phyloP scores from a whole-genome alignment of 441 rosid species.

The Mallotus repandus region DNA sequence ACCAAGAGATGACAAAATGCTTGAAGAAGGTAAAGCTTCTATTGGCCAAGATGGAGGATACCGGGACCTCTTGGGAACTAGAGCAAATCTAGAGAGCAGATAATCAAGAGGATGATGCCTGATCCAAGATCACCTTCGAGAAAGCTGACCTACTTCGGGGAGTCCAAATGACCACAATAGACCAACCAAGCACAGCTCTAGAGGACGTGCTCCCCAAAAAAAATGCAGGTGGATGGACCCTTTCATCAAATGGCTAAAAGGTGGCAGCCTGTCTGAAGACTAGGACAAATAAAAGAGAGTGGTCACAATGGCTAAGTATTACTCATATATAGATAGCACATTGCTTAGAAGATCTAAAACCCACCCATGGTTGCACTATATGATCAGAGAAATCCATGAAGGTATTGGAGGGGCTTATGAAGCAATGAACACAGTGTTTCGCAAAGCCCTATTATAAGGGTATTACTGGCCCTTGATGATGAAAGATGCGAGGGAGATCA shows the following conservation, averaged over 20 bases:
- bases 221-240: not conserved
- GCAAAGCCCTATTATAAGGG: not conserved
- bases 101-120: too few relatives aligned
- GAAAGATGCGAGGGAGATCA: not conserved
- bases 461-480: not conserved
- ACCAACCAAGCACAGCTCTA: not conserved
- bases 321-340: not conserved
- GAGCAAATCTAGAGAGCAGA: too few relatives aligned
- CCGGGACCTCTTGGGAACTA: too few relatives aligned
- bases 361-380: not conserved
- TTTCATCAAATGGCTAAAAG: not conserved
- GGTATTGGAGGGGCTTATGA: not conserved
- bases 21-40: too few relatives aligned
- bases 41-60: too few relatives aligned
- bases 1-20: too few relatives aligned
- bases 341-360: too few relatives aligned
- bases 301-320: rapidly evolving
- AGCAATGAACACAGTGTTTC: rapidly evolving
- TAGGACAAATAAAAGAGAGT: not conserved
- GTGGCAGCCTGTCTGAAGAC: not conserved
- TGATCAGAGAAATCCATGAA: not conserved
- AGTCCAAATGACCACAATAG: too few relatives aligned
- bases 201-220: not conserved
- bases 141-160: too few relatives aligned
- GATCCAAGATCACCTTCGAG: too few relatives aligned